Conservation (phyloP, 148 eudicot genomes). For the Fallopia convolvulus region DNA sequence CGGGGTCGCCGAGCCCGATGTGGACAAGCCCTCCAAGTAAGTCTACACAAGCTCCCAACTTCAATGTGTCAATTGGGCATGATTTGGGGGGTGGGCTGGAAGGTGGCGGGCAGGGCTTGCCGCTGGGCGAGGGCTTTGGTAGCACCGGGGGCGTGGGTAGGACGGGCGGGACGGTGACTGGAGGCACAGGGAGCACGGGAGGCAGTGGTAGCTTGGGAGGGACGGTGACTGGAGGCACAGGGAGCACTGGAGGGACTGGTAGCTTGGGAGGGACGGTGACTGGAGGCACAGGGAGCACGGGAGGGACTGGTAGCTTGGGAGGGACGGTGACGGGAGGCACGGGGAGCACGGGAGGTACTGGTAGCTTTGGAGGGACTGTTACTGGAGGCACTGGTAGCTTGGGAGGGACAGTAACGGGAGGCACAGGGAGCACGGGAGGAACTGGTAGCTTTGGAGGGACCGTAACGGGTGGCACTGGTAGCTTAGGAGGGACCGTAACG, state of each 20-base stretch:
- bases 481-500: background rate
- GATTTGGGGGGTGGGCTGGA: slow-evolving; percentile 8
- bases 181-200: background rate
- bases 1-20: slow-evolving; percentile 63
- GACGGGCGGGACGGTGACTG: slow-evolving; percentile 5
- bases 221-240: slow-evolving; percentile 21
- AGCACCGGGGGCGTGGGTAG: background rate
- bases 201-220: slow-evolving; percentile 9
- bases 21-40: slow-evolving; percentile 82
- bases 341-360: slow-evolving; percentile 7
- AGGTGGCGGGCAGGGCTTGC: slow-evolving; percentile 37
- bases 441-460: background rate
- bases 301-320: slow-evolving; percentile 3
- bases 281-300: slow-evolving; percentile 10
- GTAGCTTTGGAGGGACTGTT: slow-evolving; percentile 6
- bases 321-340: slow-evolving; percentile 2
- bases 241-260: slow-evolving; percentile 4
- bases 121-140: slow-evolving; percentile 10
- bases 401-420: background rate
- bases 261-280: slow-evolving; percentile 16
- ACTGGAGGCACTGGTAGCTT: background rate
- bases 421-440: background rate
- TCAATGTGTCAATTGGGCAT: slow-evolving; percentile 72
- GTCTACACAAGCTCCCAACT: slow-evolving; percentile 85
- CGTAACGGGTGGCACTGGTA: too few relatives aligned